Conservation (phyloP, 1,284 basidiomycete genomes). For the Pyrrhoderma noxium region DNA sequence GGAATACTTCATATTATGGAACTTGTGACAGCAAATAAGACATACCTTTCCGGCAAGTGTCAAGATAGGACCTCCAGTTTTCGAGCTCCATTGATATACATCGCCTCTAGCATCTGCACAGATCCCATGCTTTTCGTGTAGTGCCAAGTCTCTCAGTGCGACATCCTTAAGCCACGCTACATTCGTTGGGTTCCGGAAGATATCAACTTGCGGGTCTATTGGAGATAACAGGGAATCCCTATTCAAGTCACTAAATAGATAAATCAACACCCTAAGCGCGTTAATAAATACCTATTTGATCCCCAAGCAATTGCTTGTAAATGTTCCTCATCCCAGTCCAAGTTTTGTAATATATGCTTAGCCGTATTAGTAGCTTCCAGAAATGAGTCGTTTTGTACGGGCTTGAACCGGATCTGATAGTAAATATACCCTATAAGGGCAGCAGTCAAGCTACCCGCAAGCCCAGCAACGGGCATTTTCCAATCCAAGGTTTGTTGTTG, state of each 20-base stretch:
- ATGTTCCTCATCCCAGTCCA: constrained; percentile 17
- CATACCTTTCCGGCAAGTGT: constrained; percentile 72
- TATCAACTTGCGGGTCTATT: constrained; percentile 29
- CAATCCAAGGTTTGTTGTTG: not conserved
- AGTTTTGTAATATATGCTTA: not conserved
- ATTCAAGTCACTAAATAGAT: constrained; percentile 8
- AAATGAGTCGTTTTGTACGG: constrained; percentile 4
- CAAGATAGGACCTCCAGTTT: constrained; percentile 45
- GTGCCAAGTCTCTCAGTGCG: constrained; percentile 68
- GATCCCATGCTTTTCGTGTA: constrained; percentile 71
- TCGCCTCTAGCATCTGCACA: constrained; percentile 85
- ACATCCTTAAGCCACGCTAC: constrained; percentile 52
- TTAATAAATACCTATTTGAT: constrained; percentile 42
- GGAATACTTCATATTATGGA: not conserved
- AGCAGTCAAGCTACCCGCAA: constrained; percentile 6
- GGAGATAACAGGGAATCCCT: constrained; percentile 43
- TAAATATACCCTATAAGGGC: constrained; percentile 5
- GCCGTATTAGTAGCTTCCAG: not conserved
- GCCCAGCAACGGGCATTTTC: not conserved
- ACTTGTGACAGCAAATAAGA: constrained; percentile 3
- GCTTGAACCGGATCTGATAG: not conserved
- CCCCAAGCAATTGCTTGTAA: constrained; percentile 46
- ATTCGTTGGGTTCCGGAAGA: constrained; percentile 41
- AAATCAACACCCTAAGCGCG: not conserved
- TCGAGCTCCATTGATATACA: constrained; percentile 82